A percentile compares a stretch with the other conserved stretches of the same genome.
These are phyloP conservation scores for Colletotrichum spinosum DNA, from an alignment of 2,329 filamentous ascomycete genomes.

Conservation along the genomic window DNA sequence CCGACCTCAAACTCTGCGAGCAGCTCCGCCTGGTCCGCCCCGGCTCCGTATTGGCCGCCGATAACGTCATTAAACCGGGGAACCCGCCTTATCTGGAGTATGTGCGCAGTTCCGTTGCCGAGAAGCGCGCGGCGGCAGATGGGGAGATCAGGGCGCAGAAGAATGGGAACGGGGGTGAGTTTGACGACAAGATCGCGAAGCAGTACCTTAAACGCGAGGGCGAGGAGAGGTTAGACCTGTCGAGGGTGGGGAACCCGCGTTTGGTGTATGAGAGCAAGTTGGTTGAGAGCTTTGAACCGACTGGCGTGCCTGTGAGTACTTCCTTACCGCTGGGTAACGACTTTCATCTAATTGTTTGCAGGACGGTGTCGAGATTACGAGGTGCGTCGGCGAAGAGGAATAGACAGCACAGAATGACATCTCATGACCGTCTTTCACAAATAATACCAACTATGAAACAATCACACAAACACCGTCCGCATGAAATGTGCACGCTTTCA, in stretches of 20 bases:
- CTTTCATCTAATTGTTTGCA: conserved; percentile 43
- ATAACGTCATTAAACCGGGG: conserved; percentile 78
- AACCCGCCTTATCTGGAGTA: conserved; percentile 79
- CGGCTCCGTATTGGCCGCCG: conserved; percentile 73
- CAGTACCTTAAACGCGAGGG: conserved; percentile 68
- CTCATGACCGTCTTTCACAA: too few species aligned
- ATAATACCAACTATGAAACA: background rate
- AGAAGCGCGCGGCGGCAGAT: conserved; percentile 65
- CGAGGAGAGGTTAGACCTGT: conserved; percentile 50
- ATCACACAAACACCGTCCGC: background rate
- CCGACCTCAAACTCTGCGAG: conserved; percentile 83
- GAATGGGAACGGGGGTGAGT: conserved; percentile 39
- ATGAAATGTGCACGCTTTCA: background rate
- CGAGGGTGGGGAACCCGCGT: conserved; percentile 67
- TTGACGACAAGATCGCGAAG: conserved; percentile 58
- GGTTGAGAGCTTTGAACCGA: conserved; percentile 75
- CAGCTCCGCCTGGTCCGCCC: conserved; percentile 72
- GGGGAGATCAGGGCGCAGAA: conserved; percentile 41
- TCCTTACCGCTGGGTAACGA: background rate
- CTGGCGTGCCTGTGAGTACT: conserved; percentile 70
- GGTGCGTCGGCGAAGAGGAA: conserved; percentile 56
- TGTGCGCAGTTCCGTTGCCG: conserved; percentile 71
- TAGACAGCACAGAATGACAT: background rate
- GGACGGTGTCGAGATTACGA: conserved; percentile 76
- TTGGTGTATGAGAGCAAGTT: conserved; percentile 75